These are phyloP conservation scores for Rhizopogon vesiculosus DNA, from an alignment of 768 basidiomycete species.

Conservation along the genomic window DNA sequence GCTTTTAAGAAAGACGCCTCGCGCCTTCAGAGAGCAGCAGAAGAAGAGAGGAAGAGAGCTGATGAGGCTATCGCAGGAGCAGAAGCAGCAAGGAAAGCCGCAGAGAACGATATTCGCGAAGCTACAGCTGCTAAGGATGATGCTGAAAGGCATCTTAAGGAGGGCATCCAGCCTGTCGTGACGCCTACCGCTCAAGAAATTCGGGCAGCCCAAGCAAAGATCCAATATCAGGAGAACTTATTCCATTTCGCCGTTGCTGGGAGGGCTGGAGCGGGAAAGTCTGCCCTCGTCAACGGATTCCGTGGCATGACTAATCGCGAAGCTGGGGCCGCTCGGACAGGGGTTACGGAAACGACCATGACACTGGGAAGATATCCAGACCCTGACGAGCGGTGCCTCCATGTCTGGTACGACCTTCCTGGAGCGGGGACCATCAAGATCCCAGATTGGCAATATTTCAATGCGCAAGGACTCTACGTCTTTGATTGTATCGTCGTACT, in stretches of 20 bases:
- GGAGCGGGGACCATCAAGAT: conserved; percentile 32
- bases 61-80: neutral
- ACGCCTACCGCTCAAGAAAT: conserved; percentile 25
- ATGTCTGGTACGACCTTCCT: conserved; percentile 34
- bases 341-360: conserved; percentile 29
- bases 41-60: neutral
- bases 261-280: conserved; percentile 26
- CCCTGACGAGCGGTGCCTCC: conserved; percentile 14
- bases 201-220: conserved; percentile 16
- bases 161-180: conserved; percentile 25
- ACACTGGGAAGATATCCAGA: conserved; percentile 25
- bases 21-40: neutral
- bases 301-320: conserved; percentile 25
- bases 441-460: conserved; percentile 35
- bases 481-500: conserved; percentile 33
- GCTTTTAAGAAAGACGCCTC: neutral
- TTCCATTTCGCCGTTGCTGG: conserved; percentile 29
- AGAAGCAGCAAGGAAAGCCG: neutral
- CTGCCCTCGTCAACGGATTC: conserved; percentile 27
- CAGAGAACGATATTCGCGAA: neutral
- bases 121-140: neutral
- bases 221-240: conserved; percentile 22
- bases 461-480: conserved; percentile 31
- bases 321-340: conserved; percentile 23
- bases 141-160: conserved; percentile 16